Percentiles rank a stretch among this genome's conserved stretches.
phyloP scores from a whole-genome alignment of 2,329 filamentous ascomycete species.

The Berkeleyomyces basicola region DNA sequence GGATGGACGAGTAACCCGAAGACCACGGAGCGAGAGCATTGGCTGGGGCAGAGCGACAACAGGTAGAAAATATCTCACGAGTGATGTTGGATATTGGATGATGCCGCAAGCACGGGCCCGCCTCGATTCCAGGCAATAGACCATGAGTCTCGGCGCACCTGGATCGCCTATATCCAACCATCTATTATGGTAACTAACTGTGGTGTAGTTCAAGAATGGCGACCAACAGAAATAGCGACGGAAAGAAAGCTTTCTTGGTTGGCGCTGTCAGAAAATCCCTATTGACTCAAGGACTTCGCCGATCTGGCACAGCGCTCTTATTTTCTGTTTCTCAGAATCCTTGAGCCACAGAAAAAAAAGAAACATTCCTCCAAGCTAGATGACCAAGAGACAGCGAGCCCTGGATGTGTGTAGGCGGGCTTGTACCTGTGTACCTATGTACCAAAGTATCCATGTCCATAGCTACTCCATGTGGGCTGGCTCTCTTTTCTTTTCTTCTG shows the following conservation, averaged over 20 bases:
- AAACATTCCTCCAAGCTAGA: neutral
- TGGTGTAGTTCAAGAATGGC: too few relatives aligned
- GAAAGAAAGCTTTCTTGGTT: neutral
- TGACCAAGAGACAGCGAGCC: neutral
- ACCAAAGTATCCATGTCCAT: neutral
- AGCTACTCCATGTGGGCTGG: too few relatives aligned
- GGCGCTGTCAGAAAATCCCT: neutral
- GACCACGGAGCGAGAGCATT: neutral
- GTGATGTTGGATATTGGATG: neutral
- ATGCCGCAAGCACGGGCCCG: neutral
- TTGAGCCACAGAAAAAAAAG: neutral
- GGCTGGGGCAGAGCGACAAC: neutral
- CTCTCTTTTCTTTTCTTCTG: too few relatives aligned
- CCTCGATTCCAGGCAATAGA: too few relatives aligned
- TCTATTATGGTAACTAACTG: too few relatives aligned
- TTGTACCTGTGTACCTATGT: neutral
- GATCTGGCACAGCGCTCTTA: neutral
- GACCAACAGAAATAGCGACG: neutral
- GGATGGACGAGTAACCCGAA: neutral
- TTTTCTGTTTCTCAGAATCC: neutral
- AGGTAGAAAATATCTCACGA: neutral
- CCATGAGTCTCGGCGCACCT: too few relatives aligned
- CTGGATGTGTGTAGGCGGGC: neutral
- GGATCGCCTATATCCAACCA: too few relatives aligned
- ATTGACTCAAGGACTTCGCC: neutral